Evolutionary conservation across 1,284 basidiomycete genomes (phyloP).

Genomic region (Athelia psychrophila): DNA sequence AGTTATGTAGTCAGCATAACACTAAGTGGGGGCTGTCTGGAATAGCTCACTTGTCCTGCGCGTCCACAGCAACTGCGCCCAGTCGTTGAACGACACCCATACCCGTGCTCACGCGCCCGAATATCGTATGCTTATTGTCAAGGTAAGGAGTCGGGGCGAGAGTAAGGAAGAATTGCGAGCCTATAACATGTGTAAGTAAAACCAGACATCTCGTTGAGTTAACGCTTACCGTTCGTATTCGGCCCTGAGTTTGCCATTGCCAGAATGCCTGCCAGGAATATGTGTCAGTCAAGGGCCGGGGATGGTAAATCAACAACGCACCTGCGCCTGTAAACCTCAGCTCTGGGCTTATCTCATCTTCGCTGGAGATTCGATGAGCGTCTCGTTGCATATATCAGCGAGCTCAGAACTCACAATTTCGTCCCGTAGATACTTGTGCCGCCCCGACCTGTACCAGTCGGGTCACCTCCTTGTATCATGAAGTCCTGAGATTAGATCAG

Average conservation of each 20-base stretch:
- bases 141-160: slow-evolving; percentile 89
- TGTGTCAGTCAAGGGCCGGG: not conserved
- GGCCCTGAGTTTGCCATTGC: slow-evolving; percentile 97
- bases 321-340: slow-evolving; percentile 94
- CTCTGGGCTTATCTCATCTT: slow-evolving; percentile 87
- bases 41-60: slow-evolving; percentile 66
- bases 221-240: slow-evolving; percentile 86
- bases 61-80: slow-evolving; percentile 76
- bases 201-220: slow-evolving; percentile 2
- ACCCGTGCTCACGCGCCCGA: slow-evolving; percentile 82
- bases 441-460: slow-evolving; percentile 92
- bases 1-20: not conserved
- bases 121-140: slow-evolving; percentile 94
- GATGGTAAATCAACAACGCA: not conserved
- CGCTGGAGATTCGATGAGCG: slow-evolving; percentile 35
- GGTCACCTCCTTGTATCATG: slow-evolving; percentile 95
- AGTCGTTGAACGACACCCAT: slow-evolving; percentile 86
- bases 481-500: slow-evolving; percentile 61
- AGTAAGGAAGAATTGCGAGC: slow-evolving; percentile 94
- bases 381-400: not conserved
- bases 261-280: slow-evolving; percentile 50
- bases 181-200: slow-evolving; percentile 34
- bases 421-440: slow-evolving; percentile 93
- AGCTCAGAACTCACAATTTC: slow-evolving; percentile 63
- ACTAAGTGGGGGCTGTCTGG: no score